Conservation (phyloP, 2,329 filamentous ascomycete genomes). For the Tolypocladium tundrense region DNA sequence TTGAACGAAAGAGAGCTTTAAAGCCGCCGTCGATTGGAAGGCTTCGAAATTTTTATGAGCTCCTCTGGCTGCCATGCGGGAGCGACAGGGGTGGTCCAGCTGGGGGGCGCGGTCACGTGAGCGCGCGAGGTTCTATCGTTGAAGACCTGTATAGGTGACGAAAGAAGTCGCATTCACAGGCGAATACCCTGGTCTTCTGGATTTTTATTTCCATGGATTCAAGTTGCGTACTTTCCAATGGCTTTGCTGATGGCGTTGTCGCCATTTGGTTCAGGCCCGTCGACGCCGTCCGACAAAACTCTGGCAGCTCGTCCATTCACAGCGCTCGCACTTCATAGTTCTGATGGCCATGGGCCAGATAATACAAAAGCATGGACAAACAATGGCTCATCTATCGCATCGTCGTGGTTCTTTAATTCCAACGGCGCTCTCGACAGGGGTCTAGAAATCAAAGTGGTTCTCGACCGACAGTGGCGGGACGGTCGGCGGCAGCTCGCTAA, state of each 20-base stretch:
- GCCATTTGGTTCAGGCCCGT: not conserved
- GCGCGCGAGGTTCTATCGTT: not conserved
- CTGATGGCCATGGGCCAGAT: too few relatives aligned
- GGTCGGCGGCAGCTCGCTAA: not conserved
- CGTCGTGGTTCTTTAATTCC: not conserved
- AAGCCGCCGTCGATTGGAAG: conserved; percentile 9
- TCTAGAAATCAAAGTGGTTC: not conserved
- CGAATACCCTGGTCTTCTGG: not conserved
- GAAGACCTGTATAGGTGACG: not conserved
- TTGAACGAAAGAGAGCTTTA: conserved; percentile 7
- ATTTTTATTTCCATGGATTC: not conserved
- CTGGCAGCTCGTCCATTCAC: not conserved
- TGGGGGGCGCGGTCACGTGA: not conserved
- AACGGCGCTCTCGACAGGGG: not conserved
- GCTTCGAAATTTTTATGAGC: conserved; percentile 27
- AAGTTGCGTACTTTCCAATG: not conserved
- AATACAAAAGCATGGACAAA: not conserved
- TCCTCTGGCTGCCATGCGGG: conserved; percentile 6
- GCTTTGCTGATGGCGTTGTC: not conserved
- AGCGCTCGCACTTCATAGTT: not conserved
- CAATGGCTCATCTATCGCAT: not conserved
- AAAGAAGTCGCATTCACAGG: not conserved
- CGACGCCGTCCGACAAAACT: too few relatives aligned
- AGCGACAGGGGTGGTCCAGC: not conserved
- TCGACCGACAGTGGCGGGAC: not conserved